A percentile compares a stretch with the other conserved stretches of the same genome.
phyloP scores from a whole-genome alignment of 345 rosid species.

The Salix arbutifolia region DNA sequence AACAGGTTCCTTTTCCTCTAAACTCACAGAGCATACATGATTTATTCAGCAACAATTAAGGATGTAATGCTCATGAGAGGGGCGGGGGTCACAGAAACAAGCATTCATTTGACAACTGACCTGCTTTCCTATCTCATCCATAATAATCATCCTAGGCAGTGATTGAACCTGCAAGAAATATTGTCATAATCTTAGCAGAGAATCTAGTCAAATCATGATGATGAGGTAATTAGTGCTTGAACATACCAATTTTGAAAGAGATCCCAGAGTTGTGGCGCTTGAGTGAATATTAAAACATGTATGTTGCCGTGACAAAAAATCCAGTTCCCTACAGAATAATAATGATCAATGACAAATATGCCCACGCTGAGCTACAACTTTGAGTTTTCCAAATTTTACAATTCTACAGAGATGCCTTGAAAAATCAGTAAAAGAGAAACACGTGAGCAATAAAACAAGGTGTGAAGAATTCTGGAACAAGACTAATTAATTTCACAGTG shows the following conservation, averaged over 20 bases:
- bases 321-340: conserved; percentile 71
- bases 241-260: conserved; percentile 86
- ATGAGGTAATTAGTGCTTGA: conserved; percentile 6
- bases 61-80: background rate
- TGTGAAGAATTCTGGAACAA: background rate
- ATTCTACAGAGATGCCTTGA: background rate
- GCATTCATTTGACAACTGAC: conserved; percentile 33
- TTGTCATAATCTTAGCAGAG: conserved; percentile 8
- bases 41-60: background rate
- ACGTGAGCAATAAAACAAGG: background rate
- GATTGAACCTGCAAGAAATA: conserved; percentile 75
- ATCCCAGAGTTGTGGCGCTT: conserved; percentile 83
- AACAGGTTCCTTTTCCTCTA: background rate
- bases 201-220: conserved; percentile 6
- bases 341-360: conserved; percentile 1
- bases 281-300: conserved; percentile 81
- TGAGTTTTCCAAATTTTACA: background rate
- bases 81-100: background rate
- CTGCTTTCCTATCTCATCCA: conserved; percentile 95
- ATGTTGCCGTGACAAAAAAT: conserved; percentile 73
- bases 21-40: background rate
- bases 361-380: background rate
- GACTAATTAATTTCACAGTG: background rate
- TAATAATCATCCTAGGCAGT: conserved; percentile 92
- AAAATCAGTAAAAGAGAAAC: background rate